Conservation (phyloP, 23 red algal species). For the Cyanidioschyzon merolae region DNA sequence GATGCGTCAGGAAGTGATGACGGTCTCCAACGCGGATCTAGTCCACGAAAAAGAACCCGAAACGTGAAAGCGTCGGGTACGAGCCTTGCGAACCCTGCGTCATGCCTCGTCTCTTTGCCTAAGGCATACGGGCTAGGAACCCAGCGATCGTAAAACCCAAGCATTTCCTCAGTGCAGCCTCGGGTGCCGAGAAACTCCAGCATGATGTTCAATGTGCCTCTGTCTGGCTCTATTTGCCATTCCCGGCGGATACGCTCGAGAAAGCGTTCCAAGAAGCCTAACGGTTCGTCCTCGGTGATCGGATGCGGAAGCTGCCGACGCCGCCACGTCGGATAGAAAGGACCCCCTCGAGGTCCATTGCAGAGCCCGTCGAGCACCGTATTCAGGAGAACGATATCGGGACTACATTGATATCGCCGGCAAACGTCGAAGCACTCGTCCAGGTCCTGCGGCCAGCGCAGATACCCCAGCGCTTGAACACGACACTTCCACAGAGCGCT, state of each 20-base stretch:
- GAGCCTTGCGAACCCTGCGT: background rate
- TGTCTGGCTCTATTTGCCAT: background rate
- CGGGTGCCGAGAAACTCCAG: background rate
- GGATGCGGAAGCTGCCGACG: background rate
- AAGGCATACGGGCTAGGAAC: background rate
- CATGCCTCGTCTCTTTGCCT: background rate
- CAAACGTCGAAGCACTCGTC: background rate
- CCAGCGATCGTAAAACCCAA: background rate
- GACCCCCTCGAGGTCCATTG: background rate
- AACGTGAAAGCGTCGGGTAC: background rate
- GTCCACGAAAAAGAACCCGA: background rate
- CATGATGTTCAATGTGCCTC: background rate
- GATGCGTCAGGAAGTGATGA: background rate
- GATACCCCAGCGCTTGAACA: background rate
- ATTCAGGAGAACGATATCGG: background rate
- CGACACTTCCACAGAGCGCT: background rate
- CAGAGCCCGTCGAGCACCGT: background rate
- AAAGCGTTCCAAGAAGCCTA: background rate
- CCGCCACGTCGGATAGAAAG: background rate
- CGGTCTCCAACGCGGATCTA: background rate
- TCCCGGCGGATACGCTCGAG: background rate
- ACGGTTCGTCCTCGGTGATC: background rate
- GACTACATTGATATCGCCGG: background rate
- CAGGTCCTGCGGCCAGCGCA: background rate
- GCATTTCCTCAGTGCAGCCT: background rate